Conservation (phyloP, 768 basidiomycete species). For the Clavaria fumosa region DNA sequence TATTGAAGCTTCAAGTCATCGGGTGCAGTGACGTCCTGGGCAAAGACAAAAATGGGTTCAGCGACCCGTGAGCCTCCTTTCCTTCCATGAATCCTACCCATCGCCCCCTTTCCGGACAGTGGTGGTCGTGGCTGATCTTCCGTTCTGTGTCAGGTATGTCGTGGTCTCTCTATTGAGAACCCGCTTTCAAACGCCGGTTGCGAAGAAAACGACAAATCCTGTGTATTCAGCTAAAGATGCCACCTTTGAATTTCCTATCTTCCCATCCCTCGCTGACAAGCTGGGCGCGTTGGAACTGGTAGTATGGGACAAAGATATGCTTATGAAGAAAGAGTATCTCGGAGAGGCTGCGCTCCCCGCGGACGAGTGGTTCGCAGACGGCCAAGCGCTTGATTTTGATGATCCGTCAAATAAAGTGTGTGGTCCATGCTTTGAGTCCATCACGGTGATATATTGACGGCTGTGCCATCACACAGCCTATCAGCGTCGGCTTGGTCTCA, state of each 20-base stretch:
- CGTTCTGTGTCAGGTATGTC: conserved; percentile 40
- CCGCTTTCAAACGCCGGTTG: conserved; percentile 57
- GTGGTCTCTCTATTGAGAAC: conserved; percentile 44
- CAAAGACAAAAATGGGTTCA: conserved; percentile 52
- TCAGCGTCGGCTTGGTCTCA: conserved; percentile 26
- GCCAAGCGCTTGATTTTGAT: conserved; percentile 33
- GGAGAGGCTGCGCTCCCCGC: conserved; percentile 71
- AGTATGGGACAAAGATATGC: conserved; percentile 86
- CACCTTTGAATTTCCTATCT: conserved; percentile 83
- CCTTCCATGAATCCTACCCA: neutral
- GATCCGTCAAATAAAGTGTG: conserved; percentile 56
- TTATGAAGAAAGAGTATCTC: conserved; percentile 86
- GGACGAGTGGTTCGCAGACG: conserved; percentile 60
- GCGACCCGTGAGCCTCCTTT: conserved; percentile 56
- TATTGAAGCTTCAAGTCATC: conserved; percentile 54
- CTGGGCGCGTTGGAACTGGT: conserved; percentile 71
- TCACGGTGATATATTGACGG: neutral
- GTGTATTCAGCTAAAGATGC: conserved; percentile 49
- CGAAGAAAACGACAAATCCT: conserved; percentile 60
- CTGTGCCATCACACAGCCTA: conserved; percentile 18
- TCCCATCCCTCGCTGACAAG: conserved; percentile 55
- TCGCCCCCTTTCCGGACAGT: neutral
- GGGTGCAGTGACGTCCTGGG: conserved; percentile 44
- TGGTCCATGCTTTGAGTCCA: conserved; percentile 5
- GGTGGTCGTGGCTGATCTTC: neutral